A percentile compares a stretch with the other conserved stretches of the same genome.
Conservation (phyloP, 257 asterid species). For the Thymus quinquecostatus region DNA sequence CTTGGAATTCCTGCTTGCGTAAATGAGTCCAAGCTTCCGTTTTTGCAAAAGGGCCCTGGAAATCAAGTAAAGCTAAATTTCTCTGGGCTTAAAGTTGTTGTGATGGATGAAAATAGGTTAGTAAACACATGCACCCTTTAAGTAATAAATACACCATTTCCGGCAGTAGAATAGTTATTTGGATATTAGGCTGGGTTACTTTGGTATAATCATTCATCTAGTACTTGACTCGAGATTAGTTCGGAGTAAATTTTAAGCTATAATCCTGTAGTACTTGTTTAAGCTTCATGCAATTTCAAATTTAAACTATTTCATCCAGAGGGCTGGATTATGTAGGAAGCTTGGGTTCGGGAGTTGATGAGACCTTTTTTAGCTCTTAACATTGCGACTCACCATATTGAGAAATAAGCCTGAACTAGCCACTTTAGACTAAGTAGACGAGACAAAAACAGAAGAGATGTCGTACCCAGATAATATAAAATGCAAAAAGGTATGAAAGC, state of each 20-base stretch:
- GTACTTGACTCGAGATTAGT: neutral
- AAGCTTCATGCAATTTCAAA: neutral
- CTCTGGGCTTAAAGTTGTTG: constrained; percentile 77
- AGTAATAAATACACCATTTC: neutral
- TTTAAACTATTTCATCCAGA: neutral
- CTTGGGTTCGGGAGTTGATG: constrained; percentile 13
- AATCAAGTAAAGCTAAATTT: constrained; percentile 57
- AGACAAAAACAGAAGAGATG: neutral
- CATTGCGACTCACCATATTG: neutral
- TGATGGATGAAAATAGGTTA: constrained; percentile 91
- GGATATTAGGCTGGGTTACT: constrained; percentile 1
- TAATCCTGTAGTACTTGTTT: neutral
- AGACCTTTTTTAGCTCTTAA: neutral
- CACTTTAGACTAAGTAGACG: neutral
- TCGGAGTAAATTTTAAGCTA: neutral
- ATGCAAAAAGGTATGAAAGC: neutral
- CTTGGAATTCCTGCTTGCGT: constrained; percentile 76
- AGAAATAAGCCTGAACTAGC: neutral
- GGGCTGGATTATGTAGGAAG: neutral
- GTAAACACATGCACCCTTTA: constrained; percentile 30
- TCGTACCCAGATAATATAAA: neutral
- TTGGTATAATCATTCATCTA: neutral
- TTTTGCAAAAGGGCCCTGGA: constrained; percentile 49
- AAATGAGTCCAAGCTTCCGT: constrained; percentile 57
- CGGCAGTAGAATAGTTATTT: neutral